Base-by-base conservation (phyloP, 179 eudicot genomes). In the Drosera spatulata region DNA sequence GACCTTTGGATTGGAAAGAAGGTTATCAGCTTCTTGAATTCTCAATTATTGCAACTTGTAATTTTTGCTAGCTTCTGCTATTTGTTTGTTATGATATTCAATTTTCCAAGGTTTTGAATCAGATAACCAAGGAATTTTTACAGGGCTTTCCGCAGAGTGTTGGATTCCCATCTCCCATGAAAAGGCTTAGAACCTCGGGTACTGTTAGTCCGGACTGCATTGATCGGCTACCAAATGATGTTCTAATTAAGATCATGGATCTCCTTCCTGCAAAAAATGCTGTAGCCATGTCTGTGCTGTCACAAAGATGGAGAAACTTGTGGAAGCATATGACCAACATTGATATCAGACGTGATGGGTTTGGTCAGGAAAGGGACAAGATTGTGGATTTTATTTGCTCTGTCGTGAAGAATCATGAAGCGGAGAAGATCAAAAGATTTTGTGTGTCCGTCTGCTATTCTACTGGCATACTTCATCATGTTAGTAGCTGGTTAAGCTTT, bases 231-330 rank as follows among this genome's bases (percentile, higher is more conserved):
- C 75, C 58, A 7, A 60, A 61, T n/a, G 67, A 71, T 0, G 7
- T 71, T 33, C 62, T 71, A 5, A 3, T 66, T 8, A 4, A 56
- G 9, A 66, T 66, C 45, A n/a, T 66, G 10, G 70, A 71, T 6
- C 66, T 56, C 40, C 75, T 71, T 61, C 67, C 63, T 2, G 40
- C 66, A 50, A 63, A 66, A 45, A 62, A 58, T 13, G 75, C 67
- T 50, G 7, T 46, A 11, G 40, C 41, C 40, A 66, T 63, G 6
- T 56, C 62, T 37, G 43, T 71, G 33, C 15, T 61, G 37, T 66
- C 67, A 6, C 66, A 57, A 61, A 71, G 67, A 22, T 66, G 67
- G 75, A 66, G 46, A 39, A 46, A 22, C 41, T 48, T 71, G 4
- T 71, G 75, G 75, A 66, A 14, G 60, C 52, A 7, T 38, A 71